Percentiles rank a stretch among this genome's conserved stretches.
These are phyloP conservation scores for Endocarpon pusillum DNA, from an alignment of 495 filamentous ascomycete genomes.

Conservation along the genomic window DNA sequence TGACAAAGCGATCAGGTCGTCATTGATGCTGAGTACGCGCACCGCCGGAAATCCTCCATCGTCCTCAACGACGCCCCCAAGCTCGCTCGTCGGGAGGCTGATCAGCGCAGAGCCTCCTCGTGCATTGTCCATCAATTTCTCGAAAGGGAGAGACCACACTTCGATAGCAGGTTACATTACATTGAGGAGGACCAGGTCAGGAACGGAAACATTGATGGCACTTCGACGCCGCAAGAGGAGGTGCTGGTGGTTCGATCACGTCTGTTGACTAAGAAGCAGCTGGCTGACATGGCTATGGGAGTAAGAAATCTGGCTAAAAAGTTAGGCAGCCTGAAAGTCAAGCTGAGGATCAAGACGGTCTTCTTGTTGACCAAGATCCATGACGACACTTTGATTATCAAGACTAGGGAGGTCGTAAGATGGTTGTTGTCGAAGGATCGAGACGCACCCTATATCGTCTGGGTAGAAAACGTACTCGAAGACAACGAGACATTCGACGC, in stretches of 20 bases:
- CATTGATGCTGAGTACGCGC: constrained; percentile 51
- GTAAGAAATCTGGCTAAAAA: constrained; percentile 81
- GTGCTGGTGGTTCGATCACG: constrained; percentile 32
- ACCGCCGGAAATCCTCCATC: constrained; percentile 74
- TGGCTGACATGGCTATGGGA: constrained; percentile 91
- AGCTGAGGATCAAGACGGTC: constrained; percentile 62
- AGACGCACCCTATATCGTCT: constrained; percentile 52
- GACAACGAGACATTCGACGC: constrained; percentile 56
- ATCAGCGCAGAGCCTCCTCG: constrained; percentile 36
- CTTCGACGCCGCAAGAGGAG: constrained; percentile 8
- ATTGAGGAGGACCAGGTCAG: not conserved
- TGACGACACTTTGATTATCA: constrained; percentile 61
- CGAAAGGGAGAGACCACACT: constrained; percentile 30
- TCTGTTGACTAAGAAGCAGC: constrained; percentile 77
- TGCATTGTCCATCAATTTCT: constrained; percentile 79
- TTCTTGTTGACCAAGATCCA: constrained; percentile 83
- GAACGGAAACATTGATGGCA: not conserved
- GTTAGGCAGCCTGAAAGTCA: constrained; percentile 59
- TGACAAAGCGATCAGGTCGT: constrained; percentile 38
- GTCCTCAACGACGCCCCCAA: constrained; percentile 35
- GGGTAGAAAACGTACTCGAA: constrained; percentile 59
- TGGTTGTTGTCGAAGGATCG: constrained; percentile 77
- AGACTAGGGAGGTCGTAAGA: constrained; percentile 57
- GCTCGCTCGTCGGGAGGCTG: constrained; percentile 20
- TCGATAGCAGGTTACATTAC: constrained; percentile 1